Evolutionary conservation across 257 asterid genomes (phyloP).

Genomic region (Eucommia ulmoides): DNA sequence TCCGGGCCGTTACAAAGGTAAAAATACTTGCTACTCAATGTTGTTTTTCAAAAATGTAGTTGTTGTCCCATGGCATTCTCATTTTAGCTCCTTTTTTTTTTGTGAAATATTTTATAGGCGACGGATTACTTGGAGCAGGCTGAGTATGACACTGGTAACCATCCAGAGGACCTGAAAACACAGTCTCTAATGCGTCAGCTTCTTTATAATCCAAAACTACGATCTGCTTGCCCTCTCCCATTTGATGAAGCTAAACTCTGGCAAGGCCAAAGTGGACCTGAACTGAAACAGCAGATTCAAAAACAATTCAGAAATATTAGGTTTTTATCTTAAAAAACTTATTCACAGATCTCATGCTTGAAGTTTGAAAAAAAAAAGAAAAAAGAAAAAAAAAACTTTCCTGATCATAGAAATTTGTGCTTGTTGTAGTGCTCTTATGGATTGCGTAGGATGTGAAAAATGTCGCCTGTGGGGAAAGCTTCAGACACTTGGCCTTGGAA

Average conservation of each 20-base stretch:
- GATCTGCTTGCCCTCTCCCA: constrained; percentile 81
- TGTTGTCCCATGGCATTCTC: neutral
- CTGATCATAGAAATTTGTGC: too few relatives aligned
- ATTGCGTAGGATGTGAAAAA: constrained; percentile 94
- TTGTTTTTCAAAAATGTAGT: neutral
- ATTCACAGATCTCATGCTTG: too few relatives aligned
- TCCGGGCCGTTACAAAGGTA: constrained; percentile 90
- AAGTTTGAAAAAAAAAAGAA: too few relatives aligned
- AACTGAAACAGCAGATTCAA: constrained; percentile 73
- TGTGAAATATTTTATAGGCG: constrained; percentile 35
- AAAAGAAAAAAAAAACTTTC: too few relatives aligned
- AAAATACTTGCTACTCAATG: constrained; percentile 18
- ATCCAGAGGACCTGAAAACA: constrained; percentile 71
- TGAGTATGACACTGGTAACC: constrained; percentile 66
- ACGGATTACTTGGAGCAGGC: constrained; percentile 87
- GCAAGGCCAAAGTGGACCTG: constrained; percentile 95
- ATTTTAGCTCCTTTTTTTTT: constrained; percentile 8
- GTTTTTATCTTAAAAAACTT: constrained; percentile 30
- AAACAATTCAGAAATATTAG: constrained; percentile 86
- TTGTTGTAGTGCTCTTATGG: constrained; percentile 71
- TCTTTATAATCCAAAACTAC: constrained; percentile 71
- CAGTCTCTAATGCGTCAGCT: constrained; percentile 66
- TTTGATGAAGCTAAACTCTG: constrained; percentile 93
- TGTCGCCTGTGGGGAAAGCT: constrained; percentile 98
- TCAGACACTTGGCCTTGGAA: constrained; percentile 95